These are phyloP conservation scores for Chlamydomonas urium DNA, from an alignment of 139 green algal genomes.

Conservation along the genomic window DNA sequence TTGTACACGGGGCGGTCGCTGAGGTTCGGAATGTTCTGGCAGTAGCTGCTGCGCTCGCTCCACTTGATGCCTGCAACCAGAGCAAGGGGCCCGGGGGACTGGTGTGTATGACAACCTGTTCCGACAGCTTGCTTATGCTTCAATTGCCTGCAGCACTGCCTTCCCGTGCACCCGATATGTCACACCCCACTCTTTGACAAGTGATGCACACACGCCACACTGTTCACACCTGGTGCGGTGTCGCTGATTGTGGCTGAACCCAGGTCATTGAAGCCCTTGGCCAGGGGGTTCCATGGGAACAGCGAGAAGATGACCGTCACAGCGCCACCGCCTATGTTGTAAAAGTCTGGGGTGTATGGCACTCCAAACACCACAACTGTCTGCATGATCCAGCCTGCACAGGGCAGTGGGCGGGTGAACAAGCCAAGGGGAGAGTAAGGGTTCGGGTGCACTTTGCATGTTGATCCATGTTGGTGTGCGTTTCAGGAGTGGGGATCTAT, in stretches of 20 bases:
- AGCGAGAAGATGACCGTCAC: slow-evolving; percentile 67
- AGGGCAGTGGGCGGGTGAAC: neutral
- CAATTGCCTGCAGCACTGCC: too few species aligned
- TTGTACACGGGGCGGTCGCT: slow-evolving; percentile 37
- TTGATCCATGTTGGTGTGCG: too few species aligned
- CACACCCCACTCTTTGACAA: too few species aligned
- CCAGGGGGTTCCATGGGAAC: slow-evolving; percentile 76
- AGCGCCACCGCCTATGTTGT: slow-evolving; percentile 22
- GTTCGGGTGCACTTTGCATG: slow-evolving; percentile 35
- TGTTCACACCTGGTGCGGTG: slow-evolving; percentile 32
- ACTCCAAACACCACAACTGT: slow-evolving; percentile 54
- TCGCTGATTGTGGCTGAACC: slow-evolving; percentile 40
- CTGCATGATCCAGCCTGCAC: slow-evolving; percentile 50
- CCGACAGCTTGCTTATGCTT: too few species aligned
- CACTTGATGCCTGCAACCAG: slow-evolving; percentile 44
- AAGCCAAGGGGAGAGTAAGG: neutral
- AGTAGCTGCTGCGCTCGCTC: slow-evolving; percentile 53
- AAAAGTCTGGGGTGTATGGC: slow-evolving; percentile 61
- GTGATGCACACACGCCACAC: too few species aligned
- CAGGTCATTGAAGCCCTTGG: slow-evolving; percentile 76
- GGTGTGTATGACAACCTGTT: too few species aligned
- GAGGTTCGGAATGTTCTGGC: slow-evolving; percentile 36
- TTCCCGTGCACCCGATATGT: too few species aligned
- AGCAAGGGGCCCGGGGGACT: too few species aligned
- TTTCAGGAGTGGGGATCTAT: too few species aligned